phyloP scores from a whole-genome alignment of 305 asterid species.

The Coffea humblotiana region DNA sequence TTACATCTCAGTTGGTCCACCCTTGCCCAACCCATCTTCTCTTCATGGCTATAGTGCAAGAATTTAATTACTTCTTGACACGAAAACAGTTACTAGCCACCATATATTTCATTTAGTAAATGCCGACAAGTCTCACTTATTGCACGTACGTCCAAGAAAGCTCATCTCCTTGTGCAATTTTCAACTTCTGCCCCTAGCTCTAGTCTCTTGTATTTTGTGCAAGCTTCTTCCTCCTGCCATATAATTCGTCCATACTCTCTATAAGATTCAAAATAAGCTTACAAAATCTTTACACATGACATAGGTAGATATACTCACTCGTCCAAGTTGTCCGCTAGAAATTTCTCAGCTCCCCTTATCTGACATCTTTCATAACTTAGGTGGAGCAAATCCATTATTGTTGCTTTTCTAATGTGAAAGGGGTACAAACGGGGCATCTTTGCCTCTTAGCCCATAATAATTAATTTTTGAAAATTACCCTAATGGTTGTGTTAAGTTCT shows the following conservation, averaged over 20 bases:
- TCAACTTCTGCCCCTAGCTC: neutral
- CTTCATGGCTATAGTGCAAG: neutral
- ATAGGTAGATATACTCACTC: neutral
- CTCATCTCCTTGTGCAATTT: neutral
- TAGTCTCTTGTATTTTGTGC: constrained; percentile 2
- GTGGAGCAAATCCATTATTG: constrained; percentile 1
- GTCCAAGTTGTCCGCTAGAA: constrained; percentile 12
- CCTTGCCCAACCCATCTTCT: neutral
- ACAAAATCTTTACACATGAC: constrained; percentile 9
- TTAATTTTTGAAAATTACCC: neutral
- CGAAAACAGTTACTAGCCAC: neutral
- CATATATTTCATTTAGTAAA: neutral
- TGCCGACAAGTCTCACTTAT: constrained; percentile 22
- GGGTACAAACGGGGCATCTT: constrained; percentile 8
- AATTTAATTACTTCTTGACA: neutral
- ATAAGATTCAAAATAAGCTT: neutral
- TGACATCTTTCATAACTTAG: neutral
- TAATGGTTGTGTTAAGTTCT: neutral
- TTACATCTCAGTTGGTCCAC: neutral
- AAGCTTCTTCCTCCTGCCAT: neutral
- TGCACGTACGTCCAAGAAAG: constrained; percentile 15
- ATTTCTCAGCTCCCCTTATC: neutral
- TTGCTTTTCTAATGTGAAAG: constrained; percentile 9
- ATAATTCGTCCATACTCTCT: neutral
- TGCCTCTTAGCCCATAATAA: neutral